Evolutionary conservation across 2,329 filamentous ascomycete genomes (phyloP).

Genomic region (Malbranchea zuffiana): DNA sequence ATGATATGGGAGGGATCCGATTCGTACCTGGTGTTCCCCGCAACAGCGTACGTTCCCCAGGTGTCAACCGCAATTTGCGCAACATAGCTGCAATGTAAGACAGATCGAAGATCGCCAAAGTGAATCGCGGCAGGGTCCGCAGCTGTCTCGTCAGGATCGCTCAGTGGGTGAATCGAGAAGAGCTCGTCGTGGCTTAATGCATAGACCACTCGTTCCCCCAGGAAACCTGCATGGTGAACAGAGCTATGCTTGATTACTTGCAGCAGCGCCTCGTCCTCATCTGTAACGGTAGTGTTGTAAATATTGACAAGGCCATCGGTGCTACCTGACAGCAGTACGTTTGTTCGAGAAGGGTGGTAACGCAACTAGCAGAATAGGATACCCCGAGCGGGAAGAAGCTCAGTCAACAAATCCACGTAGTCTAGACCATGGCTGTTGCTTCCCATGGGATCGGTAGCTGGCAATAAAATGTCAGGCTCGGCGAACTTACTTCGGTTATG

Average conservation of each 20-base stretch:
- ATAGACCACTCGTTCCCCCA: conserved; percentile 43
- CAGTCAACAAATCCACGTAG: neutral
- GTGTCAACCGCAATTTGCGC: conserved; percentile 41
- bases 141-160: conserved; percentile 40
- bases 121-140: conserved; percentile 35
- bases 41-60: conserved; percentile 35
- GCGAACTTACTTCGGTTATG: conserved; percentile 42
- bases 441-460: neutral
- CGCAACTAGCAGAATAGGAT: conserved; percentile 29
- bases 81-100: conserved; percentile 48
- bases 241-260: conserved; percentile 54
- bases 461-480: neutral
- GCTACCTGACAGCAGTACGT: conserved; percentile 48
- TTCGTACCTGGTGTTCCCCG: conserved; percentile 41
- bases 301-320: conserved; percentile 54
- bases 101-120: conserved; percentile 48
- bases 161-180: conserved; percentile 47
- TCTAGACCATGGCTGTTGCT: conserved; percentile 4
- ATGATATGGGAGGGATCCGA: neutral
- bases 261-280: conserved; percentile 52
- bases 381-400: neutral
- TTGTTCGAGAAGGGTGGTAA: conserved; percentile 43
- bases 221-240: conserved; percentile 51
- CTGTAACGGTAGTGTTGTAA: conserved; percentile 46
- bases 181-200: conserved; percentile 53